Evolutionary conservation across 345 rosid species (phyloP).

Genomic region (Eucalyptus regnans): DNA sequence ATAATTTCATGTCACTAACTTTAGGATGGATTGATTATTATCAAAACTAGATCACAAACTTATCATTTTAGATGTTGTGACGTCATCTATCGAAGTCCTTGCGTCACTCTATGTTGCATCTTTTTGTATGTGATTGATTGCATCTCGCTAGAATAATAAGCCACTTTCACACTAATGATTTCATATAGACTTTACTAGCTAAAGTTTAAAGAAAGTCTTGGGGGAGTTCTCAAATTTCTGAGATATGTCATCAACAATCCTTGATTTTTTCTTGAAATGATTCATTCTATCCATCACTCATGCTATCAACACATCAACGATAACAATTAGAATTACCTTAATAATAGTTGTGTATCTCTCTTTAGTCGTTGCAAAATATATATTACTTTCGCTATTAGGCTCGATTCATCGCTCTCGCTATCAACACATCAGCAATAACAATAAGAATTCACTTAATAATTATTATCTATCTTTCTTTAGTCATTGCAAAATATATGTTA

Average conservation of each 20-base stretch:
- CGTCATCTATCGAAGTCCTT: not conserved
- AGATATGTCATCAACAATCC: not conserved
- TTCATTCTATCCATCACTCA: not conserved
- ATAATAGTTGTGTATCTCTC: not conserved
- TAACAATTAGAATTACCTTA: not conserved
- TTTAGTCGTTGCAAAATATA: too few species aligned
- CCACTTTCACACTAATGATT: not conserved
- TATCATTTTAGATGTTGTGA: not conserved
- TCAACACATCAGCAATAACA: not conserved
- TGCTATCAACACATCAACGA: not conserved
- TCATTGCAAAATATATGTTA: not conserved
- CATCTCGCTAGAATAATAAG: not conserved
- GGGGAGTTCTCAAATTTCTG: not conserved
- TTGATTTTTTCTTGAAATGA: not conserved
- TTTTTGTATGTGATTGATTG: not conserved
- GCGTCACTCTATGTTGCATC: not conserved
- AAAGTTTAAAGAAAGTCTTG: not conserved
- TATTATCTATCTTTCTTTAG: not conserved
- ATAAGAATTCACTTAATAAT: not conserved
- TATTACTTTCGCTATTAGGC: accelerated
- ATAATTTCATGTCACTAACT: not conserved
- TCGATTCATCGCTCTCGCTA: not conserved
- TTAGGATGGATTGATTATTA: not conserved
- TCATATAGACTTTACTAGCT: not conserved
- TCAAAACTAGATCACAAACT: not conserved